Conservation (phyloP, 2,329 filamentous ascomycete genomes). For the Hymenoscyphus fraxineus region DNA sequence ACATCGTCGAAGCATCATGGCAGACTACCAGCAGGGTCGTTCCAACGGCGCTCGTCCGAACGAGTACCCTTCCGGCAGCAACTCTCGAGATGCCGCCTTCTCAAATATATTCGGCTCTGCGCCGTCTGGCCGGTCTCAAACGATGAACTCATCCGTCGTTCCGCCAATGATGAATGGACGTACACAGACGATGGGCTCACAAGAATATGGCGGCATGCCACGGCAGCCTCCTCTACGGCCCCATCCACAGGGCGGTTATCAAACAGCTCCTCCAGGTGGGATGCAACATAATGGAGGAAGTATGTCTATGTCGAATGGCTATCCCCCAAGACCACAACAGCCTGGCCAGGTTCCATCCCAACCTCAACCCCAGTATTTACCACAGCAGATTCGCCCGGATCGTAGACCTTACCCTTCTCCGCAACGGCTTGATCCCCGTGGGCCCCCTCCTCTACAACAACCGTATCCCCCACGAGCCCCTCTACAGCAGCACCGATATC, state of each 20-base stretch:
- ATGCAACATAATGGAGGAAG: conserved; percentile 32
- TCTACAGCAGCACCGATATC: conserved; percentile 55
- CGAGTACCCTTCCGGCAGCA: conserved; percentile 45
- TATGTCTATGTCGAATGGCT: conserved; percentile 42
- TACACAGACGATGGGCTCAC: conserved; percentile 67
- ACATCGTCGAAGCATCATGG: conserved; percentile 37
- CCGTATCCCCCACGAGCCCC: conserved; percentile 41
- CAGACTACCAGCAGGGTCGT: conserved; percentile 60
- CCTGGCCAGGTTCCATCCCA: conserved; percentile 38
- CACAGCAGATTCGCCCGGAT: conserved; percentile 58
- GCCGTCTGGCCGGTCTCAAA: conserved; percentile 87
- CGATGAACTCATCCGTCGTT: conserved; percentile 78
- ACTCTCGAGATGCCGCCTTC: conserved; percentile 89
- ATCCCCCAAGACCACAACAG: conserved; percentile 41
- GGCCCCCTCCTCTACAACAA: conserved; percentile 39
- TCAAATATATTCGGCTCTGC: conserved; percentile 91
- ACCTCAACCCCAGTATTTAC: conserved; percentile 54
- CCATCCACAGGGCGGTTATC: conserved; percentile 43
- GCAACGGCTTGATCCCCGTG: conserved; percentile 39
- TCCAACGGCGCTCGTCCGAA: conserved; percentile 46
- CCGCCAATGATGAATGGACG: conserved; percentile 56
- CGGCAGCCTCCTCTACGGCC: conserved; percentile 62
- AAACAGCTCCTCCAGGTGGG: conserved; percentile 23
- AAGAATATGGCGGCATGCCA: conserved; percentile 51
- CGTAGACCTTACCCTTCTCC: conserved; percentile 69